A percentile compares a stretch with the other conserved stretches of the same genome.
phyloP scores from a whole-genome alignment of 805 yeast genomes.

The Metschnikowia colocasiae region DNA sequence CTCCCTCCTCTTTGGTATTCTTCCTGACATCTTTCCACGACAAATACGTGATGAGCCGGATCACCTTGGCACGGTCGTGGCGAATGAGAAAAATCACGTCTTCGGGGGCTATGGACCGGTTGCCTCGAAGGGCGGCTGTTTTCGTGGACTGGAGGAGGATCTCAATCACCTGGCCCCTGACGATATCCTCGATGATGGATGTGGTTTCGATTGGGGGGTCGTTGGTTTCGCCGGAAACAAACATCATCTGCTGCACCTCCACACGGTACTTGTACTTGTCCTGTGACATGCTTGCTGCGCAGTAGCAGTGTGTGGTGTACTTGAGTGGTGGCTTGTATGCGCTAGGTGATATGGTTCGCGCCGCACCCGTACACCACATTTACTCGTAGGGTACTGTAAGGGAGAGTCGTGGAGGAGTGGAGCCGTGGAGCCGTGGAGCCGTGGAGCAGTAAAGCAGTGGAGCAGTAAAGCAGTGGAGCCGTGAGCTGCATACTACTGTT shows the following conservation, averaged over 20 bases:
- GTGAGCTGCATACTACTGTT: no score
- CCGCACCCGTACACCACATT: neutral
- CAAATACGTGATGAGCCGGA: slow-evolving; percentile 81
- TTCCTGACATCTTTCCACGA: slow-evolving; percentile 98
- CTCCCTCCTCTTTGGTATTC: slow-evolving; percentile 56
- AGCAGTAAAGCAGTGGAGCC: no score
- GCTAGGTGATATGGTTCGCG: neutral
- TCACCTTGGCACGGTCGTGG: slow-evolving; percentile 91
- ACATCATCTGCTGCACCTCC: slow-evolving; percentile 98
- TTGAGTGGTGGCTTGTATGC: neutral
- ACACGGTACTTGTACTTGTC: slow-evolving; percentile 71
- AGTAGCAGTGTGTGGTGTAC: neutral
- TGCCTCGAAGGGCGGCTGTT: slow-evolving; percentile 75
- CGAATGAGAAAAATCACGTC: slow-evolving; percentile 90
- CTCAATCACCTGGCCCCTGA: slow-evolving; percentile 90
- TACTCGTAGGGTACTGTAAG: no score
- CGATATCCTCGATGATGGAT: slow-evolving; percentile 91
- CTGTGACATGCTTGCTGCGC: slow-evolving; percentile 9
- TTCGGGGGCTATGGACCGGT: slow-evolving; percentile 82
- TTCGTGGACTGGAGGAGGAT: slow-evolving; percentile 70
- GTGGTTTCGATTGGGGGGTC: slow-evolving; percentile 94
- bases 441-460: no score
- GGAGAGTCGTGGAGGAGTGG: no score
- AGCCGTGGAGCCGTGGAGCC: no score
- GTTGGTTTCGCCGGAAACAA: slow-evolving; percentile 90